A percentile compares a stretch with the other conserved stretches of the same genome.
Conservation (phyloP, 768 basidiomycete species). For the Suillus lakei region DNA sequence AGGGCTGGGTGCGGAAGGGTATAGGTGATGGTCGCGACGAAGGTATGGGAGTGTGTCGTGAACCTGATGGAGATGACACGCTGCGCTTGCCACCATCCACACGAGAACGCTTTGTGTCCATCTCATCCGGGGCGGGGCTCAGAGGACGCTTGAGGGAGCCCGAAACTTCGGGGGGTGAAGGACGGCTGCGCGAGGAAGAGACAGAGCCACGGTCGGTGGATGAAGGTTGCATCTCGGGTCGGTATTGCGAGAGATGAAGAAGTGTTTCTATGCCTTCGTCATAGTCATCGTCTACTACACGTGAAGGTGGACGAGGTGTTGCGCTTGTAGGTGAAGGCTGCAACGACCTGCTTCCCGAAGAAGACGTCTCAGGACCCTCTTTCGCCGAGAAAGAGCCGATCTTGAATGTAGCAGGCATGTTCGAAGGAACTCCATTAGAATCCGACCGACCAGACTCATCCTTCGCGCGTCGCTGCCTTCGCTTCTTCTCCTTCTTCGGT, state of each 20-base stretch:
- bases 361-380: constrained; percentile 63
- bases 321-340: constrained; percentile 75
- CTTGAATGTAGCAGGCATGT: constrained; percentile 37
- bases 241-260: constrained; percentile 64
- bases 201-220: constrained; percentile 60
- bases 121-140: constrained; percentile 69
- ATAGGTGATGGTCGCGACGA: constrained; percentile 72
- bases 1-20: constrained; percentile 75
- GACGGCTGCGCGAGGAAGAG: constrained; percentile 61
- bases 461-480: constrained; percentile 47
- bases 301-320: constrained; percentile 61
- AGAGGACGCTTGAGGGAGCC: constrained; percentile 66
- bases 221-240: constrained; percentile 35
- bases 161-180: constrained; percentile 58
- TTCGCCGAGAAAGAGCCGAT: constrained; percentile 40
- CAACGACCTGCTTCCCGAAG: constrained; percentile 66
- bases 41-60: constrained; percentile 58
- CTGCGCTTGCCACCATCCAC: constrained; percentile 58
- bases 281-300: constrained; percentile 89
- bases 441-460: constrained; percentile 44
- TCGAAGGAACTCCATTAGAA: constrained; percentile 32
- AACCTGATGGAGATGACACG: constrained; percentile 52
- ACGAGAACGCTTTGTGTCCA: constrained; percentile 65
- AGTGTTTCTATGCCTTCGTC: constrained; percentile 90
- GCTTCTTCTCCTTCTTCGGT: constrained; percentile 63